phyloP scores from a whole-genome alignment of 2,329 filamentous ascomycete species.

The Venturia pyrina region DNA sequence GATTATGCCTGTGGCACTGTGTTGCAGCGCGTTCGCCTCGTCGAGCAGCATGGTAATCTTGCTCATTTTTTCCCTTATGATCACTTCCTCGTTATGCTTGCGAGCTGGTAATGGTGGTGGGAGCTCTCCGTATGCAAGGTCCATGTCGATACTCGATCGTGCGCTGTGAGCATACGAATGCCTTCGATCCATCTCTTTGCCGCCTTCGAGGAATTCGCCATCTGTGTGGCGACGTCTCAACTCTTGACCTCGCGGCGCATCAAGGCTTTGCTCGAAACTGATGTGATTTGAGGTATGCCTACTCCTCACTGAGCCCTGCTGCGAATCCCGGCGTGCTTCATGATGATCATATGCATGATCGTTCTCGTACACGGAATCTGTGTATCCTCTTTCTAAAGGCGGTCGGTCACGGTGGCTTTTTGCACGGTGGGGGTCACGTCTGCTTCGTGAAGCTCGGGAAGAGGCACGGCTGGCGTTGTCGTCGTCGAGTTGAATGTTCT shows the following conservation, averaged over 20 bases:
- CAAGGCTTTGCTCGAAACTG: neutral
- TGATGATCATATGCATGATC: neutral
- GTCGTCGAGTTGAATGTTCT: conserved; percentile 36
- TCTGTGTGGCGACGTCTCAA: conserved; percentile 32
- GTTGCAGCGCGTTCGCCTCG: conserved; percentile 80
- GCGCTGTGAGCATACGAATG: conserved; percentile 21
- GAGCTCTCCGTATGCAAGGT: conserved; percentile 80
- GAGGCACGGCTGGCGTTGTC: conserved; percentile 15
- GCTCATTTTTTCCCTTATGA: conserved; percentile 58
- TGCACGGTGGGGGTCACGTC: neutral
- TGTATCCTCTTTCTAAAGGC: neutral
- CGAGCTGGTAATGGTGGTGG: conserved; percentile 51
- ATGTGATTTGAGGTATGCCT: neutral
- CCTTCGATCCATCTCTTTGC: conserved; percentile 19
- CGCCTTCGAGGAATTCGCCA: conserved; percentile 16
- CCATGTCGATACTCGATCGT: conserved; percentile 60
- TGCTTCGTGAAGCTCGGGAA: conserved; percentile 14
- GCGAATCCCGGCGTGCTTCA: neutral
- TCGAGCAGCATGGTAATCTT: conserved; percentile 69
- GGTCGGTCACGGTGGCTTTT: conserved; percentile 1
- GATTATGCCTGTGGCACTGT: conserved; percentile 76
- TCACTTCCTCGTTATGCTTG: conserved; percentile 41
- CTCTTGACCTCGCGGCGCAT: neutral
- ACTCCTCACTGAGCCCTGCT: neutral
- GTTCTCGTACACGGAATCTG: conserved; percentile 10